Evolutionary conservation across 257 asterid genomes (phyloP), one percentile per base, ranked within the genome.

Genomic region (Primulina huaijiensis): DNA sequence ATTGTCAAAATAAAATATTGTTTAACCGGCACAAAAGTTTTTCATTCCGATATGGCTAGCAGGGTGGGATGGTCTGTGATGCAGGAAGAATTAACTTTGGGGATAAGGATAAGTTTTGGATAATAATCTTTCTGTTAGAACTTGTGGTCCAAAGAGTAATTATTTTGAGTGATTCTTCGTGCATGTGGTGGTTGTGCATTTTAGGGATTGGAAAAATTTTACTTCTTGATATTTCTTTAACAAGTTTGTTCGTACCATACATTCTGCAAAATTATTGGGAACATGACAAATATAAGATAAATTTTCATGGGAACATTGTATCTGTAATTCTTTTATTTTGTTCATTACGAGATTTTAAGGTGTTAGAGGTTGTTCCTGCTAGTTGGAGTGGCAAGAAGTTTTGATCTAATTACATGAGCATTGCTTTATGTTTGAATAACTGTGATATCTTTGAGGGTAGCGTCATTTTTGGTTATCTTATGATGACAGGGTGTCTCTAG

Each of bases 81-180:
- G 46, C 46, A 38, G 46, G 40, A 35, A 0, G 55, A 43, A 43
- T 53, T 35, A 58, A 34, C 65, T 33, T 52, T 34, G 55, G n/a
- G 55, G 17, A 31, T 50, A 71, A 12, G n/a, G 20, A 67, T 50
- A 60, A 68, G 31, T 52, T 66, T 3, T 43, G 64, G 59, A 63
- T 23, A 57, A 17, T 56, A 64, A 56, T 20, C 30, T 37, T 56
- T 20, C 21, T 37, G 64, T 11, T 30, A 7, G 75, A 40, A 64
- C 57, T 70, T 57, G 61, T 62, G 75, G 79, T 33, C 72, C 72
- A 43, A 17, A 17, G 72, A 70, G 62, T 60, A 65, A 21, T 67
- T 75, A 75, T 37, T 37, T 37, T 20, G 72, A 30, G 30, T 59
- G 69, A 25, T 53, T 7, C 53, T 68, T 62, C n/a, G 33, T 43